A percentile compares a stretch with the other conserved stretches of the same genome.
These are phyloP conservation scores for Boletellus emodensis DNA, from an alignment of 768 basidiomycete genomes.

Conservation along the genomic window DNA sequence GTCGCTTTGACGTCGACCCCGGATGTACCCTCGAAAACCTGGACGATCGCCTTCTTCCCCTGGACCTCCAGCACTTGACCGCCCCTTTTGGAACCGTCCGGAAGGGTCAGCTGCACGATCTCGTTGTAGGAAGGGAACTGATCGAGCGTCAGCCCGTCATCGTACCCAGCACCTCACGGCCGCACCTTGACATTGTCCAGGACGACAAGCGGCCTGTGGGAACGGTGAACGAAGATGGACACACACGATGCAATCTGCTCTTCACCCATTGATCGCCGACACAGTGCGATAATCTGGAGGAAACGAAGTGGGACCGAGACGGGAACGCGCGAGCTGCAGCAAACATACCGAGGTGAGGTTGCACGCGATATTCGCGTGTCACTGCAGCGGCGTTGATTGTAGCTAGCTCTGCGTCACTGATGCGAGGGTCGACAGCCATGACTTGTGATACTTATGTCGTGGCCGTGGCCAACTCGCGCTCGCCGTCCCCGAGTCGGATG, in stretches of 20 bases:
- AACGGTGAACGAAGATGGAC: slow-evolving; percentile 3
- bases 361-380: slow-evolving; percentile 81
- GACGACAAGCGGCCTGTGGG: slow-evolving; percentile 84
- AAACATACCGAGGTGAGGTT: slow-evolving; percentile 77
- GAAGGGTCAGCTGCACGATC: slow-evolving; percentile 92
- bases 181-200: slow-evolving; percentile 96
- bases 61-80: slow-evolving; percentile 98
- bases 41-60: slow-evolving; percentile 98
- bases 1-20: slow-evolving; percentile 98
- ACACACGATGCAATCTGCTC: neutral
- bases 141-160: slow-evolving; percentile 11
- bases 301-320: slow-evolving; percentile 9
- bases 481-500: slow-evolving; percentile 1
- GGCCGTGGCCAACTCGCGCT: slow-evolving; percentile 7
- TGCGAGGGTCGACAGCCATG: slow-evolving; percentile 50
- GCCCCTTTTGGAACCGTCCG: slow-evolving; percentile 91
- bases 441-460: slow-evolving; percentile 8
- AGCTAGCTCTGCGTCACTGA: slow-evolving; percentile 71
- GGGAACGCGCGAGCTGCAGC: slow-evolving; percentile 1
- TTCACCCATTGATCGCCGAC: slow-evolving; percentile 95
- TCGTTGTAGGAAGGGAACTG: slow-evolving; percentile 98
- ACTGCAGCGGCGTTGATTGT: slow-evolving; percentile 86
- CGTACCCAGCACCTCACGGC: slow-evolving; percentile 1
- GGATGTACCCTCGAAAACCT: slow-evolving; percentile 97
- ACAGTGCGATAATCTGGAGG: slow-evolving; percentile 92